Evolutionary conservation across 345 rosid genomes (phyloP).

Genomic region (Xanthoceras sorbifolium): DNA sequence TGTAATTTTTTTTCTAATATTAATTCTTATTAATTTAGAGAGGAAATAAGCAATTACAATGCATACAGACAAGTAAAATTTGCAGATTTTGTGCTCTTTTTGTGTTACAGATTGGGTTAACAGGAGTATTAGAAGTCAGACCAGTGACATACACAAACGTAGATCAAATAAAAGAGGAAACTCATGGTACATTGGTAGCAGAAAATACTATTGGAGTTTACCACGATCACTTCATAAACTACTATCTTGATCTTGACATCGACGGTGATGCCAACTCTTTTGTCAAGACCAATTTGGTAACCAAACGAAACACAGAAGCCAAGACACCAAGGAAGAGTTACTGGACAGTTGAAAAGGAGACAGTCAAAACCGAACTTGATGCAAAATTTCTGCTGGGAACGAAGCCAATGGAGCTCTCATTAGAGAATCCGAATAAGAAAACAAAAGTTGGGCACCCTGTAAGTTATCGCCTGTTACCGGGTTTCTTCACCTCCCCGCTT

Average conservation of each 20-base stretch:
- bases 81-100: neutral
- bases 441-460: conserved; percentile 45
- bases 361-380: conserved; percentile 47
- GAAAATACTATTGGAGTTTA: conserved; percentile 40
- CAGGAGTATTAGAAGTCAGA: conserved; percentile 48
- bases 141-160: conserved; percentile 34
- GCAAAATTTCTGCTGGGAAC: conserved; percentile 36
- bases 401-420: conserved; percentile 29
- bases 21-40: too few species aligned
- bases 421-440: conserved; percentile 47
- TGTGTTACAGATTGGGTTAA: conserved; percentile 40
- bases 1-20: too few species aligned
- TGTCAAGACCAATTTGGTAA: conserved; percentile 41
- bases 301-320: conserved; percentile 21
- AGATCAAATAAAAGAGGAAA: conserved; percentile 42
- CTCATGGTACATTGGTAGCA: conserved; percentile 45
- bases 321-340: conserved; percentile 49
- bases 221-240: conserved; percentile 57
- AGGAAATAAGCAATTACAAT: neutral
- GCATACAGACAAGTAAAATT: neutral
- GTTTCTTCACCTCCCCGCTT: conserved; percentile 25
- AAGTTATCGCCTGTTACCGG: conserved; percentile 50
- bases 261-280: conserved; percentile 51
- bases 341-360: conserved; percentile 44
- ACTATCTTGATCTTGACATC: conserved; percentile 55